A percentile compares a stretch with the other conserved stretches of the same genome.
These are phyloP conservation scores for Apophysomyces elegans DNA, from an alignment of 371 early-diverging fungal genomes.

Conservation along the genomic window DNA sequence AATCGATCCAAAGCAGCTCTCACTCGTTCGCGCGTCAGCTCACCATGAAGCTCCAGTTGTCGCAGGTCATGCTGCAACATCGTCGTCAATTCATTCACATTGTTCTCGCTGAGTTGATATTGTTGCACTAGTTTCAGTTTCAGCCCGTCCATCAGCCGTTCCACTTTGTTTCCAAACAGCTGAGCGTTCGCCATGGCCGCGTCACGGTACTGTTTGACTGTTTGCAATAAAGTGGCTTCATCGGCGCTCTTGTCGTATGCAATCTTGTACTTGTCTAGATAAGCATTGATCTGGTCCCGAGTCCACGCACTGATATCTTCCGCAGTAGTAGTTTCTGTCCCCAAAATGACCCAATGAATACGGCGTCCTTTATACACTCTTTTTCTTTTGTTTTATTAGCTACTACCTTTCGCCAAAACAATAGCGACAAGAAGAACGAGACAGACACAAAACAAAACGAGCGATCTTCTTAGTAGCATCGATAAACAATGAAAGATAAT, in stretches of 20 bases:
- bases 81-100: constrained; percentile 25
- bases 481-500: neutral
- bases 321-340: too few species aligned
- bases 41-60: constrained; percentile 40
- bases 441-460: constrained; percentile 4
- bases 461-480: neutral
- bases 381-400: neutral
- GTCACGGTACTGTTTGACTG: constrained; percentile 41
- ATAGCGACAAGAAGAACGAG: neutral
- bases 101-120: constrained; percentile 28
- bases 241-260: constrained; percentile 31
- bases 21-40: constrained; percentile 36
- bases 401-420: neutral
- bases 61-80: constrained; percentile 40
- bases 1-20: constrained; percentile 36
- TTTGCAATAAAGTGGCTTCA: constrained; percentile 27
- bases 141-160: constrained; percentile 33
- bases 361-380: neutral
- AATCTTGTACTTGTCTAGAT: constrained; percentile 45
- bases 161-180: constrained; percentile 35
- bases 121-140: constrained; percentile 39
- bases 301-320: constrained; percentile 37
- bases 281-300: constrained; percentile 29
- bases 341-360: too few species aligned
- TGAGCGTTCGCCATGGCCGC: constrained; percentile 36